These are phyloP conservation scores for Dactylellina leptospora DNA, from an alignment of 2,329 filamentous ascomycete species.

Conservation along the genomic window DNA sequence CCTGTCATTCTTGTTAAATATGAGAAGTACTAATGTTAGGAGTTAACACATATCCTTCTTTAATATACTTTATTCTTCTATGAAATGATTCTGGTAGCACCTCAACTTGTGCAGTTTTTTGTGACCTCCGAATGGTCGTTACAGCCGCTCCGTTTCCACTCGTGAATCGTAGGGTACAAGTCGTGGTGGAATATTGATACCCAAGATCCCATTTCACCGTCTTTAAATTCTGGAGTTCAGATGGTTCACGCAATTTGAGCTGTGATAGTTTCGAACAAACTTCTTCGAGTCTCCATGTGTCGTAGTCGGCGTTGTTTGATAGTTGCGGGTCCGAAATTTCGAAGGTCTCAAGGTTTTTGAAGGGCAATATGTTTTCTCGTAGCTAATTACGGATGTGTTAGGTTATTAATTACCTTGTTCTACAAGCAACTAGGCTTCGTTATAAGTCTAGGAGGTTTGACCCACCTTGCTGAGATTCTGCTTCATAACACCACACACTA, in stretches of 20 bases:
- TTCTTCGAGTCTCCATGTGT: not conserved
- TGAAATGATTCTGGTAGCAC: not conserved
- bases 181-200: slow-evolving; percentile 1
- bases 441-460: not conserved
- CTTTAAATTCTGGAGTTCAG: not conserved
- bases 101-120: not conserved
- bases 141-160: not conserved
- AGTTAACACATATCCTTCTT: slow-evolving; percentile 28
- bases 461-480: slow-evolving; percentile 2
- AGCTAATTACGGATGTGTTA: not conserved
- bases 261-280: not conserved
- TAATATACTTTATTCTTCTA: slow-evolving; percentile 20
- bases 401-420: not conserved
- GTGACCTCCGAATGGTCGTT: not conserved
- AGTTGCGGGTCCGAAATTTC: slow-evolving; percentile 37
- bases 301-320: slow-evolving; percentile 7
- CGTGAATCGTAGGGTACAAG: not conserved
- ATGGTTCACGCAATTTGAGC: too few species aligned
- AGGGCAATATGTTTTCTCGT: slow-evolving; percentile 6
- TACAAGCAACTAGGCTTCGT: not conserved
- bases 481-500: slow-evolving; percentile 29
- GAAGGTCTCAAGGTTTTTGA: slow-evolving; percentile 14
- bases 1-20: too few species aligned
- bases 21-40: too few species aligned
- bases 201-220: slow-evolving; percentile 20